Evolutionary conservation across 1,284 basidiomycete species (phyloP).

Genomic region (Leccinum subspadiceum): DNA sequence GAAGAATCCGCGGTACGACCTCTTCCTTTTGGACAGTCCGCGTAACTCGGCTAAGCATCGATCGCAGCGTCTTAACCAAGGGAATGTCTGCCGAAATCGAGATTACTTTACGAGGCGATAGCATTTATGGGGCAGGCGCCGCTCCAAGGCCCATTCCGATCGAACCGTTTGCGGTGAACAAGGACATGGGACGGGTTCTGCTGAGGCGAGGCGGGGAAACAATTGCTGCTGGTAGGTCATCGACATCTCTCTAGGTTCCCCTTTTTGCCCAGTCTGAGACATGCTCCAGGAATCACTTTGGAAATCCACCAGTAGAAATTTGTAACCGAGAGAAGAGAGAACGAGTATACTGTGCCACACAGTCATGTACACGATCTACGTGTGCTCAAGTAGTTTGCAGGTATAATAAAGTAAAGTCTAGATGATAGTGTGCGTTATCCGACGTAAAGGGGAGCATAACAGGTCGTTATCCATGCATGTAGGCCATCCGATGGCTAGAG

Average conservation of each 20-base stretch:
- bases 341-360: background rate
- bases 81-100: constrained; percentile 83
- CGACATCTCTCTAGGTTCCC: background rate
- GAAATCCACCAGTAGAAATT: constrained; percentile 37
- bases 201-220: constrained; percentile 91
- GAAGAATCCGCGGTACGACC: constrained; percentile 71
- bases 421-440: constrained; percentile 14
- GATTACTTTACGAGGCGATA: constrained; percentile 66
- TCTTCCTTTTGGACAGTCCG: background rate
- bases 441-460: constrained; percentile 19
- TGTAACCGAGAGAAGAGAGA: constrained; percentile 2
- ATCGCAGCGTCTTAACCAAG: constrained; percentile 76
- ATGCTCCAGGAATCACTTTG: constrained; percentile 40
- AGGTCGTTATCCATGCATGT: constrained; percentile 15
- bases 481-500: constrained; percentile 4
- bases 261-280: background rate
- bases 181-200: constrained; percentile 94
- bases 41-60: constrained; percentile 3
- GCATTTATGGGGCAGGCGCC: constrained; percentile 47
- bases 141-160: constrained; percentile 69
- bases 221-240: constrained; percentile 77
- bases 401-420: constrained; percentile 28
- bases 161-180: constrained; percentile 87
- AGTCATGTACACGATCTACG: constrained; percentile 17
- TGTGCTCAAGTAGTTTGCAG: constrained; percentile 5